phyloP scores from a whole-genome alignment of 2,329 filamentous ascomycete genomes.

The Aschersonia sp. region DNA sequence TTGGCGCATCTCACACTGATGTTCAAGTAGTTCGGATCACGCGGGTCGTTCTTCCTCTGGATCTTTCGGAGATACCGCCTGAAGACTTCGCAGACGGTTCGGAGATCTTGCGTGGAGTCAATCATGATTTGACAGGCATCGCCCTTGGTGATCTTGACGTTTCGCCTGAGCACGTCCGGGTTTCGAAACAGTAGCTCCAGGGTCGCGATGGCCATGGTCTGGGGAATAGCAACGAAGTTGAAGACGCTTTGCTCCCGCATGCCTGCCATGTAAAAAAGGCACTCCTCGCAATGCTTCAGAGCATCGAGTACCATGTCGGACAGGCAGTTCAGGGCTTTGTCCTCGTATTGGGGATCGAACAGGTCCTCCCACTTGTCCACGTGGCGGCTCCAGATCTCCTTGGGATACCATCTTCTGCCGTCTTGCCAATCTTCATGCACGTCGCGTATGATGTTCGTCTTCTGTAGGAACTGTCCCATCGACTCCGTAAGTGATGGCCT shows the following conservation, averaged over 20 bases:
- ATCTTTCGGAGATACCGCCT: conserved; percentile 65
- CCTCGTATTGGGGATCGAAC: conserved; percentile 66
- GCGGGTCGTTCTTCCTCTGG: conserved; percentile 84
- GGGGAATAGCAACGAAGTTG: conserved; percentile 96
- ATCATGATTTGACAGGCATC: conserved; percentile 85
- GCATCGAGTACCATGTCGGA: conserved; percentile 93
- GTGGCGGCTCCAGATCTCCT: conserved; percentile 94
- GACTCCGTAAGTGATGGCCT: conserved; percentile 75
- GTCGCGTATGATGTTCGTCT: conserved; percentile 98
- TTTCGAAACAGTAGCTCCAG: conserved; percentile 89
- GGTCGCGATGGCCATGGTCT: conserved; percentile 94
- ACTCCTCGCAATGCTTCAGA: conserved; percentile 76
- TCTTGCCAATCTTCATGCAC: conserved; percentile 82
- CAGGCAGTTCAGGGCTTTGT: conserved; percentile 68
- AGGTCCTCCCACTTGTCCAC: conserved; percentile 82
- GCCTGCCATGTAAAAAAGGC: conserved; percentile 93
- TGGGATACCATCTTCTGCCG: conserved; percentile 83
- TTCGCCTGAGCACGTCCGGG: conserved; percentile 67
- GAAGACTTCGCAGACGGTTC: conserved; percentile 70
- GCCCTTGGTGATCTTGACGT: conserved; percentile 95
- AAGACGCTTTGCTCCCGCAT: conserved; percentile 94
- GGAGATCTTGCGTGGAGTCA: conserved; percentile 82
- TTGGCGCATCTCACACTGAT: conserved; percentile 85
- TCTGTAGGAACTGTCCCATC: conserved; percentile 95
- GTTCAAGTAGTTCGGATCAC: conserved; percentile 80